These are phyloP conservation scores for Coffea eugenioides DNA, from an alignment of 257 asterid species.

Conservation along the genomic window DNA sequence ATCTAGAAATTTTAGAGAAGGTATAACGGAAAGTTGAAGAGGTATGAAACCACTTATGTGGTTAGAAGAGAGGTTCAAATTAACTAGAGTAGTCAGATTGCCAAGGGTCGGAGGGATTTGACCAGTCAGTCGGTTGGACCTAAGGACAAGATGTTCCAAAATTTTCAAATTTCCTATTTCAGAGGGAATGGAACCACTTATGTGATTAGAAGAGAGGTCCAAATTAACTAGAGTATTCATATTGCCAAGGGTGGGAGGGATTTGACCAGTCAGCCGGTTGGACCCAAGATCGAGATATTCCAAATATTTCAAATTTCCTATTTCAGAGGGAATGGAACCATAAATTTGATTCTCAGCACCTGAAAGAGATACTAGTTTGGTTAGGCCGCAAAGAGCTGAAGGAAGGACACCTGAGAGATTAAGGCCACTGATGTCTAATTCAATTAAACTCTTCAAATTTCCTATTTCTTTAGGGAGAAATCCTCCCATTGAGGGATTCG, in stretches of 20 bases:
- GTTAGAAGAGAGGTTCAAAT: too few species aligned
- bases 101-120: background rate
- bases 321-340: background rate
- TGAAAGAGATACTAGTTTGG: background rate
- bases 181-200: background rate
- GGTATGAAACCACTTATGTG: too few species aligned
- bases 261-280: too few species aligned
- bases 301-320: too few species aligned
- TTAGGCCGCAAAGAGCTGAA: background rate
- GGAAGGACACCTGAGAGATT: background rate
- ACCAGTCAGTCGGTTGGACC: too few species aligned
- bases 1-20: background rate
- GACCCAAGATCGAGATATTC: accelerated
- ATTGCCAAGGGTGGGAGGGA: background rate
- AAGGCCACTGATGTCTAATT: background rate
- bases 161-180: too few species aligned
- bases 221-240: too few species aligned
- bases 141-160: too few species aligned
- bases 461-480: background rate
- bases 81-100: too few species aligned
- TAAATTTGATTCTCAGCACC: background rate
- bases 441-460: background rate
- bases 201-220: too few species aligned
- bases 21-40: too few species aligned
- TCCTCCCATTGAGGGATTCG: background rate